Conservation (phyloP, 495 filamentous ascomycete genomes). For the Pseudotulostoma volvatum region DNA sequence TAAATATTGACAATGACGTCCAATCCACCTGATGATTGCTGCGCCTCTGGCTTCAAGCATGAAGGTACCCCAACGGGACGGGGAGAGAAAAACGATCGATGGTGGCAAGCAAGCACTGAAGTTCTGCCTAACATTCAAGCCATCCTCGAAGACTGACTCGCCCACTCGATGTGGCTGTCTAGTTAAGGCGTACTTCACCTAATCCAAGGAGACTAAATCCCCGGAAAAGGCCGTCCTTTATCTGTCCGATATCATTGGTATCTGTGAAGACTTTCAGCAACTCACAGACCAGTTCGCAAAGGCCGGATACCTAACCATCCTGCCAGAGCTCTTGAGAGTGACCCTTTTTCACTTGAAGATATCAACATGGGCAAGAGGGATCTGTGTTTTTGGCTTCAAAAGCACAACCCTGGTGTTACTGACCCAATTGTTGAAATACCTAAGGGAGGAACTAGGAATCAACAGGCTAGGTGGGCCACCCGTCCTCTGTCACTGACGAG, state of each 20-base stretch:
- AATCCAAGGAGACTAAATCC: conserved; percentile 25
- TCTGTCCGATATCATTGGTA: conserved; percentile 52
- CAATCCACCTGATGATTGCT: conserved; percentile 37
- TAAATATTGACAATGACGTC: conserved; percentile 35
- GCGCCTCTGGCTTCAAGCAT: conserved; percentile 37
- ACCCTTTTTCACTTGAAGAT: conserved; percentile 36
- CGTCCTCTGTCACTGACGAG: conserved; percentile 49
- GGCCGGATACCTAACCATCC: conserved; percentile 60
- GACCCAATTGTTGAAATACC: conserved; percentile 50
- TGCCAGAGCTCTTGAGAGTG: conserved; percentile 64
- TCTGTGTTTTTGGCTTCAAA: conserved; percentile 39
- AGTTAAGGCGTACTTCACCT: conserved; percentile 29
- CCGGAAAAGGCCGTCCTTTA: conserved; percentile 27
- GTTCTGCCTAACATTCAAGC: not conserved
- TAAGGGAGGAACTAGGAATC: conserved; percentile 38
- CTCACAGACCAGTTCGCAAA: conserved; percentile 71
- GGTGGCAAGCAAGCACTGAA: conserved; percentile 19
- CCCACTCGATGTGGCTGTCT: no score
- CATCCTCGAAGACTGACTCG: no score
- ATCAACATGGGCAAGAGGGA: conserved; percentile 43
- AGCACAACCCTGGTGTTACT: conserved; percentile 40
- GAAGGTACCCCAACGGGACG: conserved; percentile 25
- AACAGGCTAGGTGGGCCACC: conserved; percentile 65
- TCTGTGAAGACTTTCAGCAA: conserved; percentile 64
- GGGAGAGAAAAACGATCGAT: conserved; percentile 24